These are phyloP conservation scores for Didymella keratinophila DNA, from an alignment of 2,329 filamentous ascomycete genomes.

Conservation along the genomic window DNA sequence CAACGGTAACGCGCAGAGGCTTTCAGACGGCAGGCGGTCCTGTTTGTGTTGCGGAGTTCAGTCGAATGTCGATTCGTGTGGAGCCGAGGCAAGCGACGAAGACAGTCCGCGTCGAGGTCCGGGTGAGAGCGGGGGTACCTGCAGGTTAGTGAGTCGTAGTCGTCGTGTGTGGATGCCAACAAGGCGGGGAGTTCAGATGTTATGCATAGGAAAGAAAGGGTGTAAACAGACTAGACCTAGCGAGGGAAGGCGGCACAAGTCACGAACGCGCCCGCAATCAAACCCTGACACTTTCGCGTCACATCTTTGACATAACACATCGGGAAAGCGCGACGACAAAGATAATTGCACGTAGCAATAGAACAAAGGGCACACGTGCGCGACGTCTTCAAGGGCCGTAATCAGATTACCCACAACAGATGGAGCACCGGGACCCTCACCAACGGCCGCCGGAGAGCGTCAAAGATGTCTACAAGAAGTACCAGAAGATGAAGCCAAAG, in stretches of 20 bases:
- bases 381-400: neutral
- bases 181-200: conserved; percentile 29
- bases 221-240: conserved; percentile 34
- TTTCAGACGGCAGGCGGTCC: conserved; percentile 35
- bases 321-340: conserved; percentile 2
- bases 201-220: conserved; percentile 31
- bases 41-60: conserved; percentile 6
- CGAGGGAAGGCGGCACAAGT: conserved; percentile 31
- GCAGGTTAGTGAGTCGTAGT: conserved; percentile 39
- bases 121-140: conserved; percentile 24
- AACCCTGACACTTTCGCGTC: conserved; percentile 22
- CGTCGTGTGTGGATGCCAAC: conserved; percentile 16
- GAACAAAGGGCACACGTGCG: neutral
- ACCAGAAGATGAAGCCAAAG: conserved; percentile 65
- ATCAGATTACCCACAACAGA: conserved; percentile 8
- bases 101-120: neutral
- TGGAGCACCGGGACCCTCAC: conserved; percentile 70
- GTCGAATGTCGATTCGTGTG: neutral
- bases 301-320: neutral
- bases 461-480: conserved; percentile 76
- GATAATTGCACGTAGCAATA: neutral
- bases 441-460: conserved; percentile 77
- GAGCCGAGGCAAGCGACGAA: neutral
- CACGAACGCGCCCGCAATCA: conserved; percentile 30
- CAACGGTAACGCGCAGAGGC: conserved; percentile 27